These are phyloP conservation scores for Wickerhamiella infanticola DNA, from an alignment of 1,139 yeast genomes.

Conservation along the genomic window DNA sequence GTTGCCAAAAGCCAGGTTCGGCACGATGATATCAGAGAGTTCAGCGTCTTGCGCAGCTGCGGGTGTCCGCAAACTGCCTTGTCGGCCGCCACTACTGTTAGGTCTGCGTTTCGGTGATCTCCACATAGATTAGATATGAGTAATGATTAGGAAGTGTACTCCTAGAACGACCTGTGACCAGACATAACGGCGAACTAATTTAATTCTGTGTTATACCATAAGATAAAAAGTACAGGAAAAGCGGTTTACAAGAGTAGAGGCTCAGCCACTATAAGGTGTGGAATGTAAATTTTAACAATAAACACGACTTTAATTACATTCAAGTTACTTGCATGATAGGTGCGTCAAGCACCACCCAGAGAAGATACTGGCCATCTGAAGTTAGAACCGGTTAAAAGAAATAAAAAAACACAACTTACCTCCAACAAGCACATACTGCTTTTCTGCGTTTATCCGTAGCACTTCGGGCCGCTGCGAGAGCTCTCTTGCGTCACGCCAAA, in stretches of 20 bases:
- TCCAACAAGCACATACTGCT: background rate
- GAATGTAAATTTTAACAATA: too few species aligned
- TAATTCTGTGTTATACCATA: too few species aligned
- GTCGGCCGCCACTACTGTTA: background rate
- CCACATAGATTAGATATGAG: background rate
- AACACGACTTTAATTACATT: too few species aligned
- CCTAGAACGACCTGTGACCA: background rate
- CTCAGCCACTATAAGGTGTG: too few species aligned
- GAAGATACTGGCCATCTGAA: background rate
- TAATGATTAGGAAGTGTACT: background rate
- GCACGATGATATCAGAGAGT: background rate
- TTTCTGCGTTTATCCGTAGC: background rate
- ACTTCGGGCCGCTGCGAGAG: background rate
- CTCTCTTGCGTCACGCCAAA: conserved; percentile 1
- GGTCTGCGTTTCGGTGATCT: conserved; percentile 1
- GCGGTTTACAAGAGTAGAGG: too few species aligned
- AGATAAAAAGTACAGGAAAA: too few species aligned
- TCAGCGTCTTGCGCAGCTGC: background rate
- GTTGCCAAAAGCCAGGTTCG: background rate
- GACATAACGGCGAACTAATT: too few species aligned
- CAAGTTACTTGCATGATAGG: background rate
- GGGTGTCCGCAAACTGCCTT: background rate
- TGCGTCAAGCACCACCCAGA: background rate
- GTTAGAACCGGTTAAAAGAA: background rate
- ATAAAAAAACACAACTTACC: background rate